These are phyloP conservation scores for Zygoascus tannicola DNA, from an alignment of 805 yeast genomes.

Conservation along the genomic window DNA sequence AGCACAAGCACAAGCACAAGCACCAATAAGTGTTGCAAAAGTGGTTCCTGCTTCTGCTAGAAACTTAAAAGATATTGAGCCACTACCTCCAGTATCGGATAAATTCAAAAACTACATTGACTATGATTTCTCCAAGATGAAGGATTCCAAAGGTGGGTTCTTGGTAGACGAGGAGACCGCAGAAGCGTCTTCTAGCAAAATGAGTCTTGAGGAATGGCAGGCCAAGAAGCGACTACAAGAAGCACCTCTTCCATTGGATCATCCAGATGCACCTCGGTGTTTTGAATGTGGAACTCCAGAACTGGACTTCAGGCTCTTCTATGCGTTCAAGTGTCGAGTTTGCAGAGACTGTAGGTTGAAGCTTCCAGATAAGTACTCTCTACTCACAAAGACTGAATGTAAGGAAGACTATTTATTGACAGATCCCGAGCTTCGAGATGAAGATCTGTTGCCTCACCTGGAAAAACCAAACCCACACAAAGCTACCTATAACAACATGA, in stretches of 20 bases:
- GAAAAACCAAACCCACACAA: conserved; percentile 95
- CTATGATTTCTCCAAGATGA: conserved; percentile 72
- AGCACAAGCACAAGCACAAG: conserved; percentile 1
- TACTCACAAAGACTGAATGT: conserved; percentile 92
- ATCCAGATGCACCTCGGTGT: conserved; percentile 71
- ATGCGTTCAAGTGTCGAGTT: conserved; percentile 65
- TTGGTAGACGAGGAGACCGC: conserved; percentile 29
- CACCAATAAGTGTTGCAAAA: background rate
- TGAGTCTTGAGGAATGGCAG: conserved; percentile 47
- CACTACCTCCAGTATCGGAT: conserved; percentile 16
- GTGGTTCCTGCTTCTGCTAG: conserved; percentile 9
- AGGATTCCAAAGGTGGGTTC: conserved; percentile 82
- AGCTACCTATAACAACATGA: conserved; percentile 83
- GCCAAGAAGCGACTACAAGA: conserved; percentile 35
- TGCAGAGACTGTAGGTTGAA: conserved; percentile 69
- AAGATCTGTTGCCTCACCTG: conserved; percentile 54
- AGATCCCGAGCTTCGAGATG: conserved; percentile 82
- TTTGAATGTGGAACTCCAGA: conserved; percentile 75
- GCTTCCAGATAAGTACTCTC: conserved; percentile 78
- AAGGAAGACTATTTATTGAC: conserved; percentile 85
- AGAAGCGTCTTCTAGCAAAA: conserved; percentile 14
- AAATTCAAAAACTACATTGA: conserved; percentile 32
- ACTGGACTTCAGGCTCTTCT: conserved; percentile 59
- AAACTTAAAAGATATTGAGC: conserved; percentile 11
- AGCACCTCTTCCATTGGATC: conserved; percentile 32